These are phyloP conservation scores for Coemansia sp. DNA, from an alignment of 192 early-diverging fungal species.

Conservation along the genomic window DNA sequence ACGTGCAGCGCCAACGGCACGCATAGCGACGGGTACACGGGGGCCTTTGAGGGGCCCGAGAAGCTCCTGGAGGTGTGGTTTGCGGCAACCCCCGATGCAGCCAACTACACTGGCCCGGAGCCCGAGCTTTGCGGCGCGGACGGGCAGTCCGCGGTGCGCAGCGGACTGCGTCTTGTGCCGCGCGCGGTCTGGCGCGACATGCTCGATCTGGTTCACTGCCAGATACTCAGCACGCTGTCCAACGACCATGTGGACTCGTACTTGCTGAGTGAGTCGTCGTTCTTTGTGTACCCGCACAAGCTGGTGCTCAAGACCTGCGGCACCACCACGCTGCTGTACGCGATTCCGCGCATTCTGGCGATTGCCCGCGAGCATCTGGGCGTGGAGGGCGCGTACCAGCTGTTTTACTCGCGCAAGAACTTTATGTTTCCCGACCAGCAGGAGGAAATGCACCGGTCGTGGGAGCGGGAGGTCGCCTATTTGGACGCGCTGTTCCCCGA, in stretches of 20 bases:
- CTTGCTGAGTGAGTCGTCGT: conserved; percentile 93
- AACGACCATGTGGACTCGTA: conserved; percentile 87
- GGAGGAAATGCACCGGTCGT: conserved; percentile 79
- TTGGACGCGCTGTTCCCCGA: conserved; percentile 64
- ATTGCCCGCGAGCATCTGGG: conserved; percentile 63
- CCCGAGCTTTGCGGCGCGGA: conserved; percentile 25
- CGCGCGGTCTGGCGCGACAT: conserved; percentile 86
- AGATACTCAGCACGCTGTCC: conserved; percentile 78
- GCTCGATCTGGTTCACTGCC: conserved; percentile 90
- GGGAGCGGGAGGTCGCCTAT: conserved; percentile 84
- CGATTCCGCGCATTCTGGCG: conserved; percentile 79
- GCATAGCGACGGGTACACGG: conserved; percentile 52
- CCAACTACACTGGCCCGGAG: conserved; percentile 17
- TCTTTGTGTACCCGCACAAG: conserved; percentile 97
- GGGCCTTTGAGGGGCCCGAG: conserved; percentile 93
- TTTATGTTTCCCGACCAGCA: conserved; percentile 96
- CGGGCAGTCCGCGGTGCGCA: conserved; percentile 32
- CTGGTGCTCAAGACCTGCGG: conserved; percentile 97
- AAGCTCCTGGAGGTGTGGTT: conserved; percentile 99
- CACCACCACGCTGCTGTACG: conserved; percentile 88
- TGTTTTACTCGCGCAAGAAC: conserved; percentile 95
- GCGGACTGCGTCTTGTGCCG: conserved; percentile 71
- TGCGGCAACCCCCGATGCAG: conserved; percentile 25
- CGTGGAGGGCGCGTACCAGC: conserved; percentile 60
- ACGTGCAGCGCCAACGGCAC: conserved; percentile 48